phyloP scores from a whole-genome alignment of 371 early-diverging fungal species.

The Funneliformis caledonium region DNA sequence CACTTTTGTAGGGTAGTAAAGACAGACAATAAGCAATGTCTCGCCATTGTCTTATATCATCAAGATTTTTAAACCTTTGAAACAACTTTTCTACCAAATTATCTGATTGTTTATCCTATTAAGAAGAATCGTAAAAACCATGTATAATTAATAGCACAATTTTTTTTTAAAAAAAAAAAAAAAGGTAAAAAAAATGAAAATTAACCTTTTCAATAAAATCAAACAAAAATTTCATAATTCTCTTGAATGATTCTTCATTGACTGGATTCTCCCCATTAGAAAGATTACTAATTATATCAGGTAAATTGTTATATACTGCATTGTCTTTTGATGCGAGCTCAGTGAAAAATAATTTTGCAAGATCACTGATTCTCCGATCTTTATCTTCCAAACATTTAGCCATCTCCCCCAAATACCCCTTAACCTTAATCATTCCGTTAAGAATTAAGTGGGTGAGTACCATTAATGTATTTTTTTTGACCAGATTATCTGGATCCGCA shows the following conservation, averaged over 20 bases:
- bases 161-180: background rate
- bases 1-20: conserved; percentile 82
- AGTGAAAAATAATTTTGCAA: conserved; percentile 93
- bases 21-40: conserved; percentile 93
- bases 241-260: conserved; percentile 76
- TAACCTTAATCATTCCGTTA: conserved; percentile 98
- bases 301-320: conserved; percentile 96
- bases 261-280: conserved; percentile 66
- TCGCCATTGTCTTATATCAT: conserved; percentile 81
- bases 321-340: conserved; percentile 96
- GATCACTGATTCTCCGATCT: conserved; percentile 85
- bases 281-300: conserved; percentile 94
- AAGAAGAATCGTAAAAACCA: conserved; percentile 29
- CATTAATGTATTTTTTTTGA: conserved; percentile 96
- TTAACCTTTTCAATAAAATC: conserved; percentile 88
- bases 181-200: background rate
- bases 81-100: conserved; percentile 95
- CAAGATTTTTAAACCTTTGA: conserved; percentile 81
- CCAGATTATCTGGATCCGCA: conserved; percentile 73
- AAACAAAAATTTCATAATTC: conserved; percentile 93
- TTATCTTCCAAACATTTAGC: conserved; percentile 92
- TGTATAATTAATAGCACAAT: background rate
- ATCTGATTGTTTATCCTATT: conserved; percentile 90
- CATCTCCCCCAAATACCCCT: conserved; percentile 96
- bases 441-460: conserved; percentile 95